Evolutionary conservation across 1,139 yeast genomes (phyloP), one percentile per base, ranked within the genome.

Genomic region (Candida sojae): DNA sequence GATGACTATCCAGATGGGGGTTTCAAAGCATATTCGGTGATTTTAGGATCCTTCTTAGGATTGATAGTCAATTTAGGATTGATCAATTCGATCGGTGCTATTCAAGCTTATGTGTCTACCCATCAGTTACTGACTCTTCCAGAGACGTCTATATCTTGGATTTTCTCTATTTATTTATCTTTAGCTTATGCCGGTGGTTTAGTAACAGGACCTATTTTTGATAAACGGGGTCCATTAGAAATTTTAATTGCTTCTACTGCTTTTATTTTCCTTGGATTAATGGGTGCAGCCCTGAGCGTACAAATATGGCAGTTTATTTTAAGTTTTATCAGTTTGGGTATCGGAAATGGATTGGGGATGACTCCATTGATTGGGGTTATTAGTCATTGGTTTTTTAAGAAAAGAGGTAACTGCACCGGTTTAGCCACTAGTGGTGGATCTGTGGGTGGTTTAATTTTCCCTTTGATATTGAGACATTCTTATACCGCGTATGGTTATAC

Each of bases 1-100:
- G 44, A 48, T 6, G 46, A 66, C 30, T 79, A 74, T 56, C 93
- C 95, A 0, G 88, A 86, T 53, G 88, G 89, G 2, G 90, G 88
- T 0, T 44, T 63, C 29, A 57, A 63, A 46, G 88, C 88, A 1
- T 82, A 86, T 74, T 53, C 70, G 5, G 88, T 82, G 0, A 82
- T 86, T 0, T 62, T 84, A 6, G 91, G 91, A 1, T 77, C 86
- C 0, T 83, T 83, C 61, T 63, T 81, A 42, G 84, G 88, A 1
- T 67, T 81, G 34, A 67, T 80, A 5, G 79, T 82, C 7, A 75
- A 78, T 6, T 81, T 86, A 58, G 92, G 91, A 2, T 59, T 84
- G 13, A 68, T 80, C 51, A 84, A 84, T 55, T 68, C 86, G 2
- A 73, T 80, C n/a, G 89, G 90, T 48, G 84, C 83, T 11, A 72